phyloP scores from a whole-genome alignment of 805 yeast genomes.

The Yamadazyma sp. region DNA sequence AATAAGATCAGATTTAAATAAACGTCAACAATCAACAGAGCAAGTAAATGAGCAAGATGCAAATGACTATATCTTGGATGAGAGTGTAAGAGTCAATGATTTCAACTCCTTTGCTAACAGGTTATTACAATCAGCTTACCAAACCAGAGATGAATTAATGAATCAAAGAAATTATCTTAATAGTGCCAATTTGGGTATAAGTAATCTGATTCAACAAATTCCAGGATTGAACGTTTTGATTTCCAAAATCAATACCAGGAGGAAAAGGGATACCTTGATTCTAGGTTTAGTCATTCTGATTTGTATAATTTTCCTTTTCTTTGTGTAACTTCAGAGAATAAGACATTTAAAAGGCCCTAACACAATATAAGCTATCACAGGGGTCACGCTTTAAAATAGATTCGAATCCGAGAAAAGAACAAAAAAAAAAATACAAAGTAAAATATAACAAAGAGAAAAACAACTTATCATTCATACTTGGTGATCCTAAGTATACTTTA shows the following conservation, averaged over 20 bases:
- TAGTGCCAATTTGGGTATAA: slow-evolving; percentile 61
- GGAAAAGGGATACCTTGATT: slow-evolving; percentile 84
- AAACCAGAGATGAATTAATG: slow-evolving; percentile 80
- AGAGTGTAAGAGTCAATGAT: slow-evolving; percentile 66
- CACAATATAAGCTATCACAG: not conserved
- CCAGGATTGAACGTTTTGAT: slow-evolving; percentile 83
- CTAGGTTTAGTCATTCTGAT: slow-evolving; percentile 68
- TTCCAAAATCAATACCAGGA: slow-evolving; percentile 79
- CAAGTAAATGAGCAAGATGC: slow-evolving; percentile 29
- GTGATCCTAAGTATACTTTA: too few species aligned
- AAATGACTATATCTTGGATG: slow-evolving; percentile 76
- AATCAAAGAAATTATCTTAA: slow-evolving; percentile 66
- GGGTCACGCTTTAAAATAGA: too few species aligned
- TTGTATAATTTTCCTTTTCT: slow-evolving; percentile 69
- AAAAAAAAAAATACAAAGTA: too few species aligned
- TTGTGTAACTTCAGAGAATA: too few species aligned
- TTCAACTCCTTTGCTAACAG: slow-evolving; percentile 77
- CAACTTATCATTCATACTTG: too few species aligned
- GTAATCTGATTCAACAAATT: slow-evolving; percentile 58
- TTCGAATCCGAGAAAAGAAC: too few species aligned
- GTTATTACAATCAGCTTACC: slow-evolving; percentile 78
- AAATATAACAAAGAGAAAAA: too few species aligned
- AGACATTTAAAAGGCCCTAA: not conserved
- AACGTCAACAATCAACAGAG: slow-evolving; percentile 37
- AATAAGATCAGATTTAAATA: slow-evolving; percentile 77